Percentiles rank a stretch among this genome's conserved stretches.
Conservation (phyloP, 495 filamentous ascomycete genomes). For the Aspergillus avenaceus region DNA sequence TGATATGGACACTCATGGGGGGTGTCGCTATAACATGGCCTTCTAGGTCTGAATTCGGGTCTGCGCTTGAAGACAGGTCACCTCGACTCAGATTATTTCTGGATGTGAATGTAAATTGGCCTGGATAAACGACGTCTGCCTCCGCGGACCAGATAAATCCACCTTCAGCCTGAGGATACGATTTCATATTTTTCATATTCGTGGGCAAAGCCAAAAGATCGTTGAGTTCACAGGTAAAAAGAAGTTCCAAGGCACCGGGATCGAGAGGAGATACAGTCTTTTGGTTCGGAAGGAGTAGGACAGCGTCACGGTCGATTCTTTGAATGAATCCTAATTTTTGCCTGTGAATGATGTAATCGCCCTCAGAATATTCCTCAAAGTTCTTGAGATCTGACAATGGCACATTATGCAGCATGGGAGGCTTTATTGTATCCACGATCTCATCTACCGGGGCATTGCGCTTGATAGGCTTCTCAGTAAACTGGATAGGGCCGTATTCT, state of each 20-base stretch:
- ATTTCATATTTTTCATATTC: not conserved
- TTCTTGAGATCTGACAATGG: slow-evolving; percentile 10
- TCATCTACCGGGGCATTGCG: not conserved
- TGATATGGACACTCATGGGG: slow-evolving; percentile 35
- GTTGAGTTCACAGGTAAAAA: slow-evolving; percentile 5
- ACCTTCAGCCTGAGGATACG: slow-evolving; percentile 1
- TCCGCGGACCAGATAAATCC: slow-evolving; percentile 6
- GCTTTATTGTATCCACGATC: not conserved
- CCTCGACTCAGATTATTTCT: slow-evolving; percentile 48
- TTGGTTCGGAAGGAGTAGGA: slow-evolving; percentile 16
- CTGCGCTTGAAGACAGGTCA: slow-evolving; percentile 45
- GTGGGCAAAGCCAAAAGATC: slow-evolving; percentile 9
- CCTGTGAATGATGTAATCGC: slow-evolving; percentile 19
- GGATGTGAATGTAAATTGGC: slow-evolving; percentile 46
- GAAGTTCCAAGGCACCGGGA: slow-evolving; percentile 9
- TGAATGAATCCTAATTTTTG: slow-evolving; percentile 20
- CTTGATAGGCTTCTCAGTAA: slow-evolving; percentile 12
- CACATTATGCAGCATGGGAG: slow-evolving; percentile 11
- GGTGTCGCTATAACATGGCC: slow-evolving; percentile 44
- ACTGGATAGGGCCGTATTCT: slow-evolving; percentile 17
- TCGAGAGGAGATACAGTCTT: slow-evolving; percentile 10
- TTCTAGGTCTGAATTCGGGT: slow-evolving; percentile 37
- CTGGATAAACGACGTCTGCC: slow-evolving; percentile 28
- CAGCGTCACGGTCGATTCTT: slow-evolving; percentile 15
- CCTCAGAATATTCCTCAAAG: slow-evolving; percentile 15